Evolutionary conservation across 768 basidiomycete species (phyloP).

Genomic region (Gymnopilus dilepis): DNA sequence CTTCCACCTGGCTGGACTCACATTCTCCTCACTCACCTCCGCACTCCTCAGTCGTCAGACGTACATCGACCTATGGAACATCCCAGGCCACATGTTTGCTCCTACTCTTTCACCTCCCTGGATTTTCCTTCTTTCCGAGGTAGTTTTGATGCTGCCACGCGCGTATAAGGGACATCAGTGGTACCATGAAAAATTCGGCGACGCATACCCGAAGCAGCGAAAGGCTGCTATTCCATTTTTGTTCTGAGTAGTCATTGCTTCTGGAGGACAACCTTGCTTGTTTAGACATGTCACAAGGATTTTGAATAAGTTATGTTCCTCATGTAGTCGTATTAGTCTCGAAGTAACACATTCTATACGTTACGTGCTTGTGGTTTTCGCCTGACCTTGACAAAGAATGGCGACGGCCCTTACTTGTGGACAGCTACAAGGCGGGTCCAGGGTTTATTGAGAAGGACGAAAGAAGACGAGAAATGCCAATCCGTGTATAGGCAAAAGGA

Average conservation of each 20-base stretch:
- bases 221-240: conserved; percentile 83
- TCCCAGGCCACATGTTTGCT: conserved; percentile 39
- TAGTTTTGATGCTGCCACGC: conserved; percentile 81
- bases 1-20: conserved; percentile 27
- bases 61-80: conserved; percentile 22
- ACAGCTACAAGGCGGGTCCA: too few relatives aligned
- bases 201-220: conserved; percentile 77
- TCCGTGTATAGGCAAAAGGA: too few relatives aligned
- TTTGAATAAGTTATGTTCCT: too few relatives aligned
- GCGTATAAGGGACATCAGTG: conserved; percentile 84
- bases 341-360: too few relatives aligned
- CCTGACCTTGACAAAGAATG: too few relatives aligned
- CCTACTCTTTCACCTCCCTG: conserved; percentile 71
- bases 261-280: too few relatives aligned
- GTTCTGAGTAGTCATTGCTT: conserved; percentile 47
- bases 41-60: conserved; percentile 27
- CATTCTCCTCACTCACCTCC: conserved; percentile 23
- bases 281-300: too few relatives aligned
- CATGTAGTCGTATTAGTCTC: too few relatives aligned
- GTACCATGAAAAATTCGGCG: conserved; percentile 80
- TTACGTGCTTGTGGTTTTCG: too few relatives aligned
- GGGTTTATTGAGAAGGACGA: too few relatives aligned
- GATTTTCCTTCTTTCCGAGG: conserved; percentile 76
- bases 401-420: too few relatives aligned
- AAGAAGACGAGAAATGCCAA: too few relatives aligned